phyloP scores from a whole-genome alignment of 352 stramenopile species.

The Phytophthora ohioensis region DNA sequence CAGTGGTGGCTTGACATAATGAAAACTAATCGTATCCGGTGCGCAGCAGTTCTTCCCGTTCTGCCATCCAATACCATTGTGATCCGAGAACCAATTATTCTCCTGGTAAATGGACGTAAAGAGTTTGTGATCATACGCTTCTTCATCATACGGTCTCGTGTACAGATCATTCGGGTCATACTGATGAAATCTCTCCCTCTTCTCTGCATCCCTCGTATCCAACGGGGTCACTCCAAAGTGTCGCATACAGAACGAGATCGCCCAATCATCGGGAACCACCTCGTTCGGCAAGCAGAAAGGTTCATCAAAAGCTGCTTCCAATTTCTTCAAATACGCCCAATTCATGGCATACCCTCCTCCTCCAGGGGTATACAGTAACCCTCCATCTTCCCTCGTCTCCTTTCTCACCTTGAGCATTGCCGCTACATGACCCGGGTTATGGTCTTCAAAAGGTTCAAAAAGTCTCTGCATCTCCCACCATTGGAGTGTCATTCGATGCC shows the following conservation, averaged over 20 bases:
- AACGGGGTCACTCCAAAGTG: constrained; percentile 69
- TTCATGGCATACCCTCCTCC: constrained; percentile 88
- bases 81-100: constrained; percentile 92
- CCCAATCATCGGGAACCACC: constrained; percentile 85
- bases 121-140: constrained; percentile 75
- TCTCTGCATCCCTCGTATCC: constrained; percentile 75
- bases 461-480: constrained; percentile 86
- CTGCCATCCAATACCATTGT: constrained; percentile 82
- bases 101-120: constrained; percentile 86
- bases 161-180: constrained; percentile 83
- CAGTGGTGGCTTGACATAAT: constrained; percentile 87
- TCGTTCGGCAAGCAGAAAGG: constrained; percentile 76
- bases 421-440: constrained; percentile 64
- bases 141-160: constrained; percentile 68
- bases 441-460: constrained; percentile 75
- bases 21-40: constrained; percentile 82
- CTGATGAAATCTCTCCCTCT: constrained; percentile 87
- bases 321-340: constrained; percentile 76
- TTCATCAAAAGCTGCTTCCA: constrained; percentile 78
- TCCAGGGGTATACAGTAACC: constrained; percentile 86
- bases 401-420: constrained; percentile 60
- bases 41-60: constrained; percentile 81
- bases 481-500: constrained; percentile 87
- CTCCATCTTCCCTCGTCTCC: constrained; percentile 58
- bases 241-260: constrained; percentile 89